Evolutionary conservation across 108 stramenopile genomes (phyloP).

Genomic region (Skeletonema grethae): DNA sequence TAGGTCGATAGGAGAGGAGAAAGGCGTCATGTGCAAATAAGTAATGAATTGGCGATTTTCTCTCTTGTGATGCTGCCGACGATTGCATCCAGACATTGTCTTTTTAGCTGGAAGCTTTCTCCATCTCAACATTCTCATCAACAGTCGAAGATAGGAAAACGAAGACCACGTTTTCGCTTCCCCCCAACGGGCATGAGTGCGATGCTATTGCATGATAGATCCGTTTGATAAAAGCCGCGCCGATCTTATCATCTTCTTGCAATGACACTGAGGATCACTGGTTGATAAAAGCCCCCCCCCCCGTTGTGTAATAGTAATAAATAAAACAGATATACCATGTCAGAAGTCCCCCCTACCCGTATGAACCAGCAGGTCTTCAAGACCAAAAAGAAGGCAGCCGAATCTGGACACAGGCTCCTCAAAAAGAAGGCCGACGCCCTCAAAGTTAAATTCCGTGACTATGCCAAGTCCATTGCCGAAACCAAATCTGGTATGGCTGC

Average conservation of each 20-base stretch:
- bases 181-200: too few relatives aligned
- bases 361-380: slow-evolving; percentile 98
- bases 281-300: background rate
- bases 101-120: too few relatives aligned
- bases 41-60: too few relatives aligned
- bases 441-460: slow-evolving; percentile 96
- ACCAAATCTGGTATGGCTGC: slow-evolving; percentile 90
- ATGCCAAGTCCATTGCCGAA: slow-evolving; percentile 95
- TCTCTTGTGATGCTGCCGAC: too few relatives aligned
- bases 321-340: slow-evolving; percentile 47
- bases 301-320: background rate
- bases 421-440: slow-evolving; percentile 99
- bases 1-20: too few relatives aligned
- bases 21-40: too few relatives aligned
- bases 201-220: too few relatives aligned
- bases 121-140: too few relatives aligned
- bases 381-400: slow-evolving; percentile 93
- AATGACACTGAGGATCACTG: background rate
- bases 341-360: slow-evolving; percentile 97
- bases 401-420: slow-evolving; percentile 92
- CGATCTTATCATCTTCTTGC: background rate
- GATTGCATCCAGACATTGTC: too few relatives aligned
- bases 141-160: too few relatives aligned
- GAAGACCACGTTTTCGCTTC: too few relatives aligned
- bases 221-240: too few relatives aligned